Conservation (phyloP, 495 filamentous ascomycete species). For the Hypoxylon lienhwacheense region DNA sequence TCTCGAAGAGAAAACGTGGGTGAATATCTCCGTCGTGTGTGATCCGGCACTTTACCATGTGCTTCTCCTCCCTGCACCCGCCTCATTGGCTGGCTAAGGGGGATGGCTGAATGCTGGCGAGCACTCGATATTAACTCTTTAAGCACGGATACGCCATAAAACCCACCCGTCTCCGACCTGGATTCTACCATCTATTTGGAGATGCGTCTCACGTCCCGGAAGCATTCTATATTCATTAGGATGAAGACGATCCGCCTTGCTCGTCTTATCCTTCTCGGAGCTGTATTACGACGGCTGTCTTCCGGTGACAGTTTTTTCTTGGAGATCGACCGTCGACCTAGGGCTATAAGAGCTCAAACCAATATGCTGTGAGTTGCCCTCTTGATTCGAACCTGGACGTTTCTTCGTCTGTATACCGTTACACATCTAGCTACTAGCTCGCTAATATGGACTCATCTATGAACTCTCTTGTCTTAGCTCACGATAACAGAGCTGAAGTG, state of each 20-base stretch:
- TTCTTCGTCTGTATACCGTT: not conserved
- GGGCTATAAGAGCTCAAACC: constrained; percentile 9
- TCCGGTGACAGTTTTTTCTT: constrained; percentile 18
- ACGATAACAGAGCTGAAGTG: constrained; percentile 21
- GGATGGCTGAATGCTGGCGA: constrained; percentile 18
- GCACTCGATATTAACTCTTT: constrained; percentile 11
- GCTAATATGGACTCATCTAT: constrained; percentile 21
- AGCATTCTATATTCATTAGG: constrained; percentile 31
- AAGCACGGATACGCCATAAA: not conserved
- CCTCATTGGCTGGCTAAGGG: constrained; percentile 27
- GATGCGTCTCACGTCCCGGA: constrained; percentile 19
- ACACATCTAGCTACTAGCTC: not conserved
- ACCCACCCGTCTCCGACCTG: constrained; percentile 10
- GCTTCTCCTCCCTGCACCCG: constrained; percentile 14
- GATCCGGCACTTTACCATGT: constrained; percentile 26
- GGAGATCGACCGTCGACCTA: not conserved
- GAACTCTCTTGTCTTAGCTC: not conserved
- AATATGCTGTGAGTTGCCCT: not conserved
- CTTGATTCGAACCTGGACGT: not conserved
- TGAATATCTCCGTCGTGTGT: constrained; percentile 9
- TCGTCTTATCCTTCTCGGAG: constrained; percentile 12
- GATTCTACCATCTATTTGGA: constrained; percentile 29
- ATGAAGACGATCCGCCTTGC: constrained; percentile 27
- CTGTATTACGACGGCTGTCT: not conserved
- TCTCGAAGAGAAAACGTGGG: constrained; percentile 15